A percentile compares a stretch with the other conserved stretches of the same genome.
Evolutionary conservation across 345 rosid species (phyloP).

Genomic region (Citrus inodora): DNA sequence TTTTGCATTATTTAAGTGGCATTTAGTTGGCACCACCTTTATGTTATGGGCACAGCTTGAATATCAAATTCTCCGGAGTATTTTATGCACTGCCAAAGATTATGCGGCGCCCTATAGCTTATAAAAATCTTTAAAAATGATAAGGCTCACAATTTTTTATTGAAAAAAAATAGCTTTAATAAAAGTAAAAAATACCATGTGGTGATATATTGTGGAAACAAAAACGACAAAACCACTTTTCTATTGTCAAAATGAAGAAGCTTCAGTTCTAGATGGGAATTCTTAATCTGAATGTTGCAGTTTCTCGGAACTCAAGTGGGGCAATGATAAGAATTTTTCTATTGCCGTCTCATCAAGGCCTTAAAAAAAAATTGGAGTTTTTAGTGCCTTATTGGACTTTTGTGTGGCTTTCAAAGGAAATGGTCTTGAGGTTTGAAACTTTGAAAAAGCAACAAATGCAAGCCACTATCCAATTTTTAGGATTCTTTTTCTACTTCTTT

Average conservation of each 20-base stretch:
- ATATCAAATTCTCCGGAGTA: background rate
- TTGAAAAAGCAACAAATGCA: background rate
- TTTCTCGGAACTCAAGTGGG: constrained; percentile 6
- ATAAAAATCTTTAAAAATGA: background rate
- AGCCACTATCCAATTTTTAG: constrained; percentile 2
- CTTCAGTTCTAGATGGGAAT: background rate
- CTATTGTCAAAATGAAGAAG: too few species aligned
- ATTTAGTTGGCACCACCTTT: constrained; percentile 4
- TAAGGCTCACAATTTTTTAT: background rate
- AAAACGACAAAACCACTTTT: background rate
- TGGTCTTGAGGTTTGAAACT: constrained; percentile 8
- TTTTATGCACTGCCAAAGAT: background rate
- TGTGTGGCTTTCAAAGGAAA: constrained; percentile 11
- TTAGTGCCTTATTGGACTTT: constrained; percentile 8
- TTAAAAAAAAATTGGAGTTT: background rate
- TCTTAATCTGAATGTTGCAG: background rate
- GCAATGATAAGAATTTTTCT: background rate
- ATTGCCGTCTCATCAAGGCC: constrained; percentile 7
- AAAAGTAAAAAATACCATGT: too few species aligned
- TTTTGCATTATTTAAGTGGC: constrained; percentile 19
- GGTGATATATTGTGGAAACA: background rate
- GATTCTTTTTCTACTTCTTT: background rate
- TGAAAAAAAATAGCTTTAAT: background rate
- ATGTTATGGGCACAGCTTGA: constrained; percentile 7
- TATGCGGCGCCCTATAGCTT: background rate